Evolutionary conservation across 1,284 basidiomycete species (phyloP).

Genomic region (Wallemia mellicola): DNA sequence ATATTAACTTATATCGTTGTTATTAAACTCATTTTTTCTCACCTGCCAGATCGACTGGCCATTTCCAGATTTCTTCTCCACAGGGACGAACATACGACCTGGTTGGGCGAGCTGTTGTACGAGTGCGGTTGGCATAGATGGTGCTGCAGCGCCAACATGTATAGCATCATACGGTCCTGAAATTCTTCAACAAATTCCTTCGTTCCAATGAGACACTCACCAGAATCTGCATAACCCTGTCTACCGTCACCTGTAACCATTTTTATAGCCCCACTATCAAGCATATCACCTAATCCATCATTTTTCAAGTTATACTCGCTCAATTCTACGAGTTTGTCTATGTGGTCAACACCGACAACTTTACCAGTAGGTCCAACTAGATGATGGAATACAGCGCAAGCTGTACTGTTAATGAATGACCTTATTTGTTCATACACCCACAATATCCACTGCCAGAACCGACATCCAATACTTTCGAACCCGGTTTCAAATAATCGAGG

Average conservation of each 20-base stretch:
- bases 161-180: slow-evolving; percentile 57
- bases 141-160: slow-evolving; percentile 80
- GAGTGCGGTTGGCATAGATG: slow-evolving; percentile 36
- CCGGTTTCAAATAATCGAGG: slow-evolving; percentile 34
- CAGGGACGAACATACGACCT: slow-evolving; percentile 79
- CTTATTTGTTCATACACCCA: too few relatives aligned
- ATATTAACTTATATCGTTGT: neutral
- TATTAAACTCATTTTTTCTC: neutral
- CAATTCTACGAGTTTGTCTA: slow-evolving; percentile 41
- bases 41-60: slow-evolving; percentile 31
- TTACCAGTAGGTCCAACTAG: slow-evolving; percentile 29
- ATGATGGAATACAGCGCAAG: slow-evolving; percentile 42
- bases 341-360: slow-evolving; percentile 76
- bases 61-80: slow-evolving; percentile 22
- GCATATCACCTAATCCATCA: slow-evolving; percentile 29
- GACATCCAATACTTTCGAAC: slow-evolving; percentile 45
- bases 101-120: slow-evolving; percentile 44
- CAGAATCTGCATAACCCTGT: slow-evolving; percentile 20
- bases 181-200: slow-evolving; percentile 6
- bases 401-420: too few relatives aligned
- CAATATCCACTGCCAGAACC: slow-evolving; percentile 45
- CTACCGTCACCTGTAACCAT: slow-evolving; percentile 55
- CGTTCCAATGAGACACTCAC: neutral
- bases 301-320: slow-evolving; percentile 33
- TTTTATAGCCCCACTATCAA: slow-evolving; percentile 26